These are phyloP conservation scores for Boletus eberwhitei DNA, from an alignment of 768 basidiomycete genomes.

Conservation along the genomic window DNA sequence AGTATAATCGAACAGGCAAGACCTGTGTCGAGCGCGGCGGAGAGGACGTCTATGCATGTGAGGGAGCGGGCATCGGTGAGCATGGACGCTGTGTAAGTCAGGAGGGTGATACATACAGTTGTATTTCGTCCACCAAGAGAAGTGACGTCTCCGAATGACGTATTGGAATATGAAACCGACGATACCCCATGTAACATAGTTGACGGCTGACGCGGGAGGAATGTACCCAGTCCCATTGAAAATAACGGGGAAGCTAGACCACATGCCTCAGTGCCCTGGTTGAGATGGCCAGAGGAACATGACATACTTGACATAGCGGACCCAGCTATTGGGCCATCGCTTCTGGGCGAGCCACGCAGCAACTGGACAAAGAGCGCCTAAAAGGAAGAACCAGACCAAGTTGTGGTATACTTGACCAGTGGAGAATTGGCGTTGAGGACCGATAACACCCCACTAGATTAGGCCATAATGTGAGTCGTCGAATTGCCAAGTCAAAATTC, in stretches of 20 bases:
- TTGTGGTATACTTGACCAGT: conserved; percentile 60
- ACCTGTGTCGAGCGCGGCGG: conserved; percentile 69
- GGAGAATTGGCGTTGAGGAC: conserved; percentile 73
- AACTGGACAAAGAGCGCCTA: conserved; percentile 63
- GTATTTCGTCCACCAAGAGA: conserved; percentile 67
- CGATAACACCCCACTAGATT: conserved; percentile 69
- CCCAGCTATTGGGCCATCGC: conserved; percentile 62
- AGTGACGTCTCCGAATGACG: conserved; percentile 56
- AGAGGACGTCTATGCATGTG: conserved; percentile 49
- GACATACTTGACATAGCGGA: conserved; percentile 63
- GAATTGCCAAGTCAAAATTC: not conserved
- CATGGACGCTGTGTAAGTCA: conserved; percentile 8
- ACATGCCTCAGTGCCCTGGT: not conserved
- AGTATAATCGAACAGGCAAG: conserved; percentile 56
- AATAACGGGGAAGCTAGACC: conserved; percentile 42
- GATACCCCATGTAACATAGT: conserved; percentile 67
- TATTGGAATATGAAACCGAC: conserved; percentile 69
- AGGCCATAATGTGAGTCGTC: not conserved
- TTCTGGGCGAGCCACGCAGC: conserved; percentile 50
- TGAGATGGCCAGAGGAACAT: not conserved
- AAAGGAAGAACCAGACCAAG: conserved; percentile 75
- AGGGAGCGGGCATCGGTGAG: not conserved
- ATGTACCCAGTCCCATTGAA: conserved; percentile 61
- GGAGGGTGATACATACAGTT: conserved; percentile 26
- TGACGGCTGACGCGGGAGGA: conserved; percentile 61